Base-by-base conservation (phyloP, 2,329 filamentous ascomycete genomes). In the Rhinocladiella similis region DNA sequence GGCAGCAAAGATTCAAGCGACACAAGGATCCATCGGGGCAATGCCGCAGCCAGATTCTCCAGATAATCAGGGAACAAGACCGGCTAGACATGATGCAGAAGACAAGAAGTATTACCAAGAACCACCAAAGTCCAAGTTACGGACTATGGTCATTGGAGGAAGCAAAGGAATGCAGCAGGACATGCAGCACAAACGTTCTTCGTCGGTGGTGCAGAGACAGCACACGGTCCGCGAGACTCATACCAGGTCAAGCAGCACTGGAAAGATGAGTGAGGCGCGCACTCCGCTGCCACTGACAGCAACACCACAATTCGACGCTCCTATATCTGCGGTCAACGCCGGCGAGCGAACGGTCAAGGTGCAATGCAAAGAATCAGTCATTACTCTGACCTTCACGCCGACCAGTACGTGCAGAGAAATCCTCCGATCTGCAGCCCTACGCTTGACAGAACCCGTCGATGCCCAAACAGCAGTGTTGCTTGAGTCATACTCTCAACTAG, bases 281-380 rank as follows among this genome's bases (percentile, higher is more conserved):
- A 54, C 36, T 18, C 20, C 35, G 38, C 35, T 49, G 12, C 49
- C 54, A 45, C 27, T 42, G 12, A 19, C 45, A 12, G 41, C 18
- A 14, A 47, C 47, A 29, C 56, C 52, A 22, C 74, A 33, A 73
- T 68, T 82, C 42, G 90, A 95, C 75, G 89, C 89, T 19, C 91
- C 91, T 1, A 78, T 87, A 9, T 91, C 90, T 52, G 90, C 90
- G 13, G 87, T 88, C 56, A 95, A 95, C 73, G 83, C 88, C 59
- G 87, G 86, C 45, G 89, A 92, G 68, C 80, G 91, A 65, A 82
- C 82, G 63, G 89, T 96, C 16, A 78, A 83, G 33, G 84, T 97
- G 36, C 83, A 87, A 61, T 95, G 85, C 73, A 82, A 84, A 63
- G 85, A 88, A 54, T 83, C 83, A 12, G 85, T 82, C 1, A 83